A percentile compares a stretch with the other conserved stretches of the same genome.
Evolutionary conservation across 352 stramenopile genomes (phyloP).

Genomic region (Phytophthora rubi): DNA sequence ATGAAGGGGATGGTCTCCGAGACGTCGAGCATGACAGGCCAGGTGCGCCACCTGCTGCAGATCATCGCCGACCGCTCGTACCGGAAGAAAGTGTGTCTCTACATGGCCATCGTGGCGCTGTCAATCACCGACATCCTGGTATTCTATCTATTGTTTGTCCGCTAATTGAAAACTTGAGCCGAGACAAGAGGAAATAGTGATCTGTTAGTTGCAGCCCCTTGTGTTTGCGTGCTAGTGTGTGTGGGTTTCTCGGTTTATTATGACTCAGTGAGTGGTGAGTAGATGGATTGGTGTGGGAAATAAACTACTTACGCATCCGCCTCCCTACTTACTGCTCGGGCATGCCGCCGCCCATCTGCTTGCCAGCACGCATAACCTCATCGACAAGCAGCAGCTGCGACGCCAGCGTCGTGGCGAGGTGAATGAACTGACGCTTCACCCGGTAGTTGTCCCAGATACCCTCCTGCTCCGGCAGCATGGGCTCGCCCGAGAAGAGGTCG

Average conservation of each 20-base stretch:
- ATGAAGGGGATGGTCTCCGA: slow-evolving; percentile 84
- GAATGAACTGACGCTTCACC: slow-evolving; percentile 99
- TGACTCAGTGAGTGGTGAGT: slow-evolving; percentile 31
- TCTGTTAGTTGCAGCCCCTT: slow-evolving; percentile 5
- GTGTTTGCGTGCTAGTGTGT: not conserved
- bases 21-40: slow-evolving; percentile 67
- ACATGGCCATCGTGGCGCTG: slow-evolving; percentile 69
- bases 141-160: slow-evolving; percentile 89
- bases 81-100: slow-evolving; percentile 77
- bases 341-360: slow-evolving; percentile 92
- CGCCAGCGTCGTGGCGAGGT: slow-evolving; percentile 98
- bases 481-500: slow-evolving; percentile 96
- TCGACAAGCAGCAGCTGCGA: slow-evolving; percentile 99
- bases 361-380: slow-evolving; percentile 99
- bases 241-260: slow-evolving; percentile 39
- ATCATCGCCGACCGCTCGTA: slow-evolving; percentile 77
- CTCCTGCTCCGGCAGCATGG: slow-evolving; percentile 96
- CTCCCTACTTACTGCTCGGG: slow-evolving; percentile 65
- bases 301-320: slow-evolving; percentile 46
- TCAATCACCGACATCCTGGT: slow-evolving; percentile 72
- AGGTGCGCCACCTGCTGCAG: slow-evolving; percentile 71
- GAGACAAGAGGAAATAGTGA: not conserved
- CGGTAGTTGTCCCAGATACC: slow-evolving; percentile 99
- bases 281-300: slow-evolving; percentile 37
- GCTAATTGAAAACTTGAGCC: slow-evolving; percentile 23